Base-by-base conservation (phyloP, 2,329 filamentous ascomycete species). In the Didymella arachidicola region DNA sequence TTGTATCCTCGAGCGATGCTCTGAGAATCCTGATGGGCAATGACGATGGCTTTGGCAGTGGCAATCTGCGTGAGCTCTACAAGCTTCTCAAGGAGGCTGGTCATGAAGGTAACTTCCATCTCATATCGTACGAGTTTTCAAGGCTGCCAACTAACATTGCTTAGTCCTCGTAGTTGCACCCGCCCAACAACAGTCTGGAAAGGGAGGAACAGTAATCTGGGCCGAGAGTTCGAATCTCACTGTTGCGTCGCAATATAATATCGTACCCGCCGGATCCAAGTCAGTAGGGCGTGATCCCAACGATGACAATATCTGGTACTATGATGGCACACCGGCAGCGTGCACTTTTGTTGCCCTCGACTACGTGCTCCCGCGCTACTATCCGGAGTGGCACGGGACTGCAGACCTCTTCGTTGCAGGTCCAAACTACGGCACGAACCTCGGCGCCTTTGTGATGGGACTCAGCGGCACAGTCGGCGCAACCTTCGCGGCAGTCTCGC, bases 221-320 rank as follows among this genome's bases (percentile, higher is more conserved):
- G 78, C 81, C 1, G 78, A 73, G 29, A 69, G 72, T 11, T 69
- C 75, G n/a, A 80, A 77, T 30, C 74, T 84, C 39, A 77, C 76
- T 4, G 53, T 66, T 1, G 69, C 79, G 41, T 76, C 78, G 0
- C 78, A 84, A 56, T 84, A 78, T 71, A 71, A 77, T 61, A 73
- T 83, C 36, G 67, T 84, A 34, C 79, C 80, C 36, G 73, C 77
- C 2, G 82, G 82, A 5, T 75, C 79, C 0, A 81, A 81, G 3
- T 80, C 81, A 0, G 59, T 84, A 25, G 84, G 85, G 44, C 77
- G 73, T 16, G 83, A 86, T 62, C 83, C 83, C 12, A 68, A 72
- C 19, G 82, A 86, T 56, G 75, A 76, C 51, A 79, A 84, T 59
- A 84, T 87, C 62, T 87, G 83, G 83, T 86, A 87, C 67, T 87